A percentile compares a stretch with the other conserved stretches of the same genome.
Conservation (phyloP, 768 basidiomycete genomes). For the Psilocybe cubensis region DNA sequence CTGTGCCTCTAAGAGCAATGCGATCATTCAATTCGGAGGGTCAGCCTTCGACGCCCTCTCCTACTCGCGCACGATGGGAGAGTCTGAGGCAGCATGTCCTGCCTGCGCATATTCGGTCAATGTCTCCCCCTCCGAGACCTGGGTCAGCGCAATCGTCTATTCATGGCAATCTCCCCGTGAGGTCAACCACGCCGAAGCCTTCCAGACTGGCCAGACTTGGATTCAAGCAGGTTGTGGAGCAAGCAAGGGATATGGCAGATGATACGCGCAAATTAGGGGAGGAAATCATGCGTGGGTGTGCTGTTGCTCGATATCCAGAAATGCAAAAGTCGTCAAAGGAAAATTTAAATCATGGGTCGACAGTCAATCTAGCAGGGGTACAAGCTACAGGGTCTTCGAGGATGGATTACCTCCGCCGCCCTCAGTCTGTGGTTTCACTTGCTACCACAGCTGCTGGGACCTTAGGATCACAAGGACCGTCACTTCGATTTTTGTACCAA, state of each 20-base stretch:
- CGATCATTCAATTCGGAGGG: conserved; percentile 43
- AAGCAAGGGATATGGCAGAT: conserved; percentile 55
- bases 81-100: conserved; percentile 58
- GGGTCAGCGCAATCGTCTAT: conserved; percentile 28
- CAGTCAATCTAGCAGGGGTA: conserved; percentile 19
- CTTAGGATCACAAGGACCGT: conserved; percentile 32
- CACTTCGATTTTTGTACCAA: conserved; percentile 48
- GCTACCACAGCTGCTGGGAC: conserved; percentile 26
- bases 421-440: conserved; percentile 40
- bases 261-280: conserved; percentile 54
- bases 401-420: conserved; percentile 42
- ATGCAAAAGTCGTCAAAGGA: conserved; percentile 22
- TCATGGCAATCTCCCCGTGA: conserved; percentile 15
- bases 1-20: conserved; percentile 13
- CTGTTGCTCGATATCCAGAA: conserved; percentile 53
- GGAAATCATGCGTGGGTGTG: conserved; percentile 61
- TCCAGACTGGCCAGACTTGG: conserved; percentile 56
- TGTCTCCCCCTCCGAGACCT: conserved; percentile 30
- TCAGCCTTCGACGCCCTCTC: conserved; percentile 36
- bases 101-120: conserved; percentile 28
- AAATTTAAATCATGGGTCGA: conserved; percentile 25
- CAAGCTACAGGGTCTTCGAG: conserved; percentile 25
- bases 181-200: conserved; percentile 46
- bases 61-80: conserved; percentile 54
- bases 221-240: conserved; percentile 69